Evolutionary conservation across 2,329 filamentous ascomycete species (phyloP), one percentile per base, ranked within the genome.

Genomic region (Aspergillus sp.): DNA sequence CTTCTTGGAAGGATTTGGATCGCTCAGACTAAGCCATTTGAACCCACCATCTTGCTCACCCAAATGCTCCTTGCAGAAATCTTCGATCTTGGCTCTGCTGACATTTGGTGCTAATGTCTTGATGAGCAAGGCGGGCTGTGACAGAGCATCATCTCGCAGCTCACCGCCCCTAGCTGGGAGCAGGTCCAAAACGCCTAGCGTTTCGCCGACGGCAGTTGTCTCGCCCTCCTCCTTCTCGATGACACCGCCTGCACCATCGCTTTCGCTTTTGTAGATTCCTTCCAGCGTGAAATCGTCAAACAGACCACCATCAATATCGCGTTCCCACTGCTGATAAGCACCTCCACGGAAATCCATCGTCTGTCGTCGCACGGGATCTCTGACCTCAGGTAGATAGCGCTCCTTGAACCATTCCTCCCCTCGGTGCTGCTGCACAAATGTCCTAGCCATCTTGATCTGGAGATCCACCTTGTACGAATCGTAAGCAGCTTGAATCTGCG

Each of bases 381-480:
- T 78, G 43, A 91, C 82, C 54, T 93, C 88, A 1, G 88, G 81
- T 28, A 94, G 84, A 58, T 98, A 98, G 62, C 89, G 84, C 68
- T 98, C 93, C 56, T 85, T 88, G 71, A 98, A 98, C 93, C 93
- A 98, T 63, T 98, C 91, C 65, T 98, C 93, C 35, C 83, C 83
- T 64, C 95, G 95, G 69, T 98, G 93, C 56, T 90, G 86, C 39
- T 85, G 81, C 34, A 98, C 93, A 63, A 98, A 98, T 1, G 80
- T 76, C 52, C 90, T 83, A 0, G 93, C 90, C 85, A 95, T 91
- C 53, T 79, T 78, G 31, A 81, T 70, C 53, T 83, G 81, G 8
- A 83, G 69, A 46, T 82, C 80, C 55, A 79, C 76, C 61, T 85
- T 85, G 69, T 85, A 85, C 33, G 74, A 65, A 56, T 84, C 81